Conservation (phyloP, 768 basidiomycete genomes). For the Amanita subjunquillea region DNA sequence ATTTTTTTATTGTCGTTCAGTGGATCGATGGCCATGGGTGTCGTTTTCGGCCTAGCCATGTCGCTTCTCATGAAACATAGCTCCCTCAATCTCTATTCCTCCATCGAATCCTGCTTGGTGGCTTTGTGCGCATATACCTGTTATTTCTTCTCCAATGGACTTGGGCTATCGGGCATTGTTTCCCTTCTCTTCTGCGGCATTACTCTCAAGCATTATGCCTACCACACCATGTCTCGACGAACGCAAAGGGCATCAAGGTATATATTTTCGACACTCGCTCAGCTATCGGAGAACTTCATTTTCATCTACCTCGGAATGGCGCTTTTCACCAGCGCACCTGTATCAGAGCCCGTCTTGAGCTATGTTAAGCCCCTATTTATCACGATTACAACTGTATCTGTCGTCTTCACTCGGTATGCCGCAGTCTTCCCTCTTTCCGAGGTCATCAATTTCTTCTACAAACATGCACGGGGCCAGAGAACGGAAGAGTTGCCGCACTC, state of each 20-base stretch:
- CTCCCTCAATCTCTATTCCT: slow-evolving; percentile 75
- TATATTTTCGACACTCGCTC: slow-evolving; percentile 89
- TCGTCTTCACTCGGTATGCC: slow-evolving; percentile 89
- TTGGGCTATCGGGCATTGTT: slow-evolving; percentile 93
- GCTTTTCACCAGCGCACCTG: slow-evolving; percentile 85
- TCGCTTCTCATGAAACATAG: slow-evolving; percentile 94
- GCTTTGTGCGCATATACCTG: slow-evolving; percentile 91
- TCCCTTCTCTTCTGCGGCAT: slow-evolving; percentile 98
- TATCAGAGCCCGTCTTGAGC: slow-evolving; percentile 62
- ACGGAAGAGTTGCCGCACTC: slow-evolving; percentile 91
- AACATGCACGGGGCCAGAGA: slow-evolving; percentile 76
- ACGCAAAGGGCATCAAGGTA: slow-evolving; percentile 94
- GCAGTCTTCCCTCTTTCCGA: slow-evolving; percentile 95
- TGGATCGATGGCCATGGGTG: slow-evolving; percentile 90
- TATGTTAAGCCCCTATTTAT: slow-evolving; percentile 97
- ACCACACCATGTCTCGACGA: slow-evolving; percentile 95
- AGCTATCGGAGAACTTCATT: slow-evolving; percentile 97
- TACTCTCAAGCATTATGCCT: slow-evolving; percentile 99
- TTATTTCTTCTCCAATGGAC: slow-evolving; percentile 98
- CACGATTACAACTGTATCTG: slow-evolving; percentile 81
- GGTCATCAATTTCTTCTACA: slow-evolving; percentile 87
- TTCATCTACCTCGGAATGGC: slow-evolving; percentile 98
- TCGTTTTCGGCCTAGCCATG: slow-evolving; percentile 82
- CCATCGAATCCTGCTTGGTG: slow-evolving; percentile 94
- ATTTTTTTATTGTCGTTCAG: slow-evolving; percentile 95